These are phyloP conservation scores for Hydnomerulius pinastri DNA, from an alignment of 768 basidiomycete species.

Conservation along the genomic window DNA sequence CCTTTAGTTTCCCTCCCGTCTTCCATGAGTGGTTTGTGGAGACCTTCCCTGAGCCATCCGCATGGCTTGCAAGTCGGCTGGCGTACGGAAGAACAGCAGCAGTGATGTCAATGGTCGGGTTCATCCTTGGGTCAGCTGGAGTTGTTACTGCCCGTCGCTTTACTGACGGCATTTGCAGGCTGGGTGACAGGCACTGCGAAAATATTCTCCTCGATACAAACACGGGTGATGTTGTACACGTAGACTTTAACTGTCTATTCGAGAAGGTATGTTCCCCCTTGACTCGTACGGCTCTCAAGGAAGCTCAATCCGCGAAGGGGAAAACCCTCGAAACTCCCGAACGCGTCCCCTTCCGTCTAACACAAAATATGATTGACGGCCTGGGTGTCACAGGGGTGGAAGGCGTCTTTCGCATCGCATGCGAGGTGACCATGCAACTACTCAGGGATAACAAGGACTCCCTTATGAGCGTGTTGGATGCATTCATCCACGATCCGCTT, in stretches of 20 bases:
- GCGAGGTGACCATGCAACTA: slow-evolving; percentile 86
- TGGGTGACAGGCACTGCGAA: slow-evolving; percentile 97
- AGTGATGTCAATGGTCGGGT: slow-evolving; percentile 99
- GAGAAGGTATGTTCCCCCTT: slow-evolving; percentile 66
- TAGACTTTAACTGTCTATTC: slow-evolving; percentile 97
- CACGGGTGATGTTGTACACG: slow-evolving; percentile 91
- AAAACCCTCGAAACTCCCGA: slow-evolving; percentile 87
- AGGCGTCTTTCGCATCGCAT: slow-evolving; percentile 89
- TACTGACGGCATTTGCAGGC: slow-evolving; percentile 41
- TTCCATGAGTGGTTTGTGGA: slow-evolving; percentile 98
- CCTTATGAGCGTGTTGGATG: slow-evolving; percentile 93
- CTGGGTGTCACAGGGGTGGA: slow-evolving; percentile 93
- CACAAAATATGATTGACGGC: slow-evolving; percentile 90
- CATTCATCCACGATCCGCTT: slow-evolving; percentile 95
- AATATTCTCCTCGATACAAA: slow-evolving; percentile 91
- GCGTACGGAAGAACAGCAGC: slow-evolving; percentile 87
- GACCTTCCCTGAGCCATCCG: slow-evolving; percentile 94
- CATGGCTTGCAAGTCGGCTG: slow-evolving; percentile 90
- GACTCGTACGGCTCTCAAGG: not conserved
- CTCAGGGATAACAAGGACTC: slow-evolving; percentile 90
- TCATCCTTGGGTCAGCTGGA: slow-evolving; percentile 77
- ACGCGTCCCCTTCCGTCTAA: slow-evolving; percentile 90
- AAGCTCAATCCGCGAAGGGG: slow-evolving; percentile 46
- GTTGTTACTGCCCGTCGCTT: not conserved
- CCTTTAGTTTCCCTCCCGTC: slow-evolving; percentile 72